Percentiles rank a stretch among this genome's conserved stretches.
Conservation (phyloP, 1,284 basidiomycete species). For the Exsudoporus floridanus region DNA sequence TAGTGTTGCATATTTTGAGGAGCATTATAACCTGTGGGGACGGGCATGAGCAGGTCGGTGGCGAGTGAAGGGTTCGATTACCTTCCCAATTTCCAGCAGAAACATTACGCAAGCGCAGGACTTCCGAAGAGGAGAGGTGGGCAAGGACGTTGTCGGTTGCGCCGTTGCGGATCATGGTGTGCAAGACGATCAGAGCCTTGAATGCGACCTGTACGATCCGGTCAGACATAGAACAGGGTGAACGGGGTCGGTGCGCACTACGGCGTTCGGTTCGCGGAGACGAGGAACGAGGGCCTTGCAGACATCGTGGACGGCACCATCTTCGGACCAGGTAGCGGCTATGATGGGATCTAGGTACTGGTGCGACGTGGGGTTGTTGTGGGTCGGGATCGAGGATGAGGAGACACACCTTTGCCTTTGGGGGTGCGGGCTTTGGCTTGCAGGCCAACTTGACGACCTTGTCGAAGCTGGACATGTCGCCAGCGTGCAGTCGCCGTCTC, state of each 20-base stretch:
- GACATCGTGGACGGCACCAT: constrained; percentile 89
- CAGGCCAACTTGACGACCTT: constrained; percentile 90
- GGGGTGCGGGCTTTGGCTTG: constrained; percentile 91
- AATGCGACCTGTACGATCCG: constrained; percentile 73
- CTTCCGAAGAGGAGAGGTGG: constrained; percentile 77
- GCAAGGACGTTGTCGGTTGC: constrained; percentile 88
- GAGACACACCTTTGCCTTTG: constrained; percentile 80
- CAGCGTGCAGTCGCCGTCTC: neutral
- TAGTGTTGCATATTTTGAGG: constrained; percentile 88
- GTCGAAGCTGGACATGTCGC: constrained; percentile 72
- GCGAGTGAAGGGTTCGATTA: constrained; percentile 34
- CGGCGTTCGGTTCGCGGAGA: constrained; percentile 86
- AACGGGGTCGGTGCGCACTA: constrained; percentile 53
- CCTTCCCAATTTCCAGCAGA: constrained; percentile 79
- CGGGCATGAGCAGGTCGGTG: constrained; percentile 3
- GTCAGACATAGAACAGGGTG: constrained; percentile 4
- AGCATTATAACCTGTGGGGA: constrained; percentile 68
- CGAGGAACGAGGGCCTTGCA: constrained; percentile 82
- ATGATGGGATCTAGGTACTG: constrained; percentile 91
- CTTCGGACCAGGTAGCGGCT: constrained; percentile 90
- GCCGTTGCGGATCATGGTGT: constrained; percentile 94
- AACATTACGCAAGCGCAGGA: constrained; percentile 79
- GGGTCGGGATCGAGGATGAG: neutral
- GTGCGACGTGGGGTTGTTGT: constrained; percentile 1
- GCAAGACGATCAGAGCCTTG: constrained; percentile 93